phyloP scores from a whole-genome alignment of 768 basidiomycete genomes.

The Hebeloma cylindrosporum region DNA sequence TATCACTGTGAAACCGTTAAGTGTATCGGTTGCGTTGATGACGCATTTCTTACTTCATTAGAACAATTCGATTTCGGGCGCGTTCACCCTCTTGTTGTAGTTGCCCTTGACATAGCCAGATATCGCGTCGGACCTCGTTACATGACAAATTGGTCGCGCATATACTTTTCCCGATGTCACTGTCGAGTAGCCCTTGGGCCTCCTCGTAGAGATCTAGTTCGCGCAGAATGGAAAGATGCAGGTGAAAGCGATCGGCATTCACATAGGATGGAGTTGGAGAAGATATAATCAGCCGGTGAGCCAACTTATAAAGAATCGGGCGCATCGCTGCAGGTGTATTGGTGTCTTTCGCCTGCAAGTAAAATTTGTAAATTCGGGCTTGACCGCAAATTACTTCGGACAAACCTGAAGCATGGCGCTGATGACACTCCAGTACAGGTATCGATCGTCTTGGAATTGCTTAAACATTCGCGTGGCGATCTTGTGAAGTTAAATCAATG shows the following conservation, averaged over 20 bases:
- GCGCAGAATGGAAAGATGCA: constrained; percentile 70
- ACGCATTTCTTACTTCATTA: constrained; percentile 52
- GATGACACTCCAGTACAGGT: constrained; percentile 82
- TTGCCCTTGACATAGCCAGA: constrained; percentile 59
- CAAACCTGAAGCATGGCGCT: constrained; percentile 76
- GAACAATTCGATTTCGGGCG: constrained; percentile 57
- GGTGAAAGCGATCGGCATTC: constrained; percentile 73
- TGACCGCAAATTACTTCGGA: neutral
- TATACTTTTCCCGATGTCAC: constrained; percentile 64
- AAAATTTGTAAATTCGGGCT: neutral
- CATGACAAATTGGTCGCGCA: constrained; percentile 72
- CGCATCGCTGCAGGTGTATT: constrained; percentile 63
- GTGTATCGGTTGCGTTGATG: neutral
- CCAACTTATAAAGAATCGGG: constrained; percentile 70
- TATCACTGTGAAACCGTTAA: constrained; percentile 48
- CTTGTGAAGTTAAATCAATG: constrained; percentile 36
- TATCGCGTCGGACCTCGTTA: constrained; percentile 72
- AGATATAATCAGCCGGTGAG: constrained; percentile 68
- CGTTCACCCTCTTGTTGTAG: constrained; percentile 59
- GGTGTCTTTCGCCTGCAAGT: constrained; percentile 65
- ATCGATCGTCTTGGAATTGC: constrained; percentile 79
- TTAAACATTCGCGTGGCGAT: constrained; percentile 81
- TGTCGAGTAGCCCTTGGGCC: constrained; percentile 65
- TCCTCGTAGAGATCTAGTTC: constrained; percentile 71
- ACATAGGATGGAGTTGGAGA: constrained; percentile 62